phyloP scores from a whole-genome alignment of 2,329 filamentous ascomycete species.

The Periconia sp. region DNA sequence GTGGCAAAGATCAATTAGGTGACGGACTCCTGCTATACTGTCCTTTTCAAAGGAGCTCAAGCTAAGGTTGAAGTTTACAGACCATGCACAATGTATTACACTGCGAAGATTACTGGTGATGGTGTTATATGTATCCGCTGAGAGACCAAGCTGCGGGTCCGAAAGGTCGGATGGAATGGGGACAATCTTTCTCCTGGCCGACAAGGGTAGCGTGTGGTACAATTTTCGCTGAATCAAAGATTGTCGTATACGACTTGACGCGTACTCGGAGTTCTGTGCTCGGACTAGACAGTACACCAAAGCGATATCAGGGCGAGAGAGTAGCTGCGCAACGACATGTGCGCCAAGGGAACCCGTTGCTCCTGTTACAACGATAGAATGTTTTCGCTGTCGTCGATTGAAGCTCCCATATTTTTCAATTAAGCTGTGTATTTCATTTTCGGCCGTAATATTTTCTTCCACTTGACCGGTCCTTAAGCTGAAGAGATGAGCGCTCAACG shows the following conservation, averaged over 20 bases:
- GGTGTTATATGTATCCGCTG: slow-evolving; percentile 17
- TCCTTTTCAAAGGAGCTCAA: slow-evolving; percentile 58
- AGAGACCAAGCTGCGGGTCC: slow-evolving; percentile 48
- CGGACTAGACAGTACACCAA: slow-evolving; percentile 62
- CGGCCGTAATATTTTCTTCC: slow-evolving; percentile 39
- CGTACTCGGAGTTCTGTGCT: slow-evolving; percentile 44
- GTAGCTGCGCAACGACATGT: slow-evolving; percentile 57
- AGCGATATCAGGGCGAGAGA: slow-evolving; percentile 31
- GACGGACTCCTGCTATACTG: slow-evolving; percentile 51
- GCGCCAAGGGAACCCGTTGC: slow-evolving; percentile 70
- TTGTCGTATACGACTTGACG: slow-evolving; percentile 41
- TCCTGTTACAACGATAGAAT: slow-evolving; percentile 66
- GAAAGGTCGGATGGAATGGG: slow-evolving; percentile 50
- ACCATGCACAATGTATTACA: slow-evolving; percentile 61
- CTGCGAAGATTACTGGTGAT: slow-evolving; percentile 37
- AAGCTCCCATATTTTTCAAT: slow-evolving; percentile 54
- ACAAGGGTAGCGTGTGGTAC: slow-evolving; percentile 30
- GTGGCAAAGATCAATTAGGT: slow-evolving; percentile 52
- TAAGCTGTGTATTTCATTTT: slow-evolving; percentile 53
- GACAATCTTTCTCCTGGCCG: slow-evolving; percentile 35
- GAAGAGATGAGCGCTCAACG: slow-evolving; percentile 54
- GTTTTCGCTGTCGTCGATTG: slow-evolving; percentile 15
- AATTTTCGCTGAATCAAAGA: slow-evolving; percentile 47
- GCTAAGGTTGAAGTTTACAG: slow-evolving; percentile 63
- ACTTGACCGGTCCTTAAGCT: slow-evolving; percentile 48